Evolutionary conservation across 2,329 filamentous ascomycete species (phyloP).

Genomic region (Fusarium clavum): DNA sequence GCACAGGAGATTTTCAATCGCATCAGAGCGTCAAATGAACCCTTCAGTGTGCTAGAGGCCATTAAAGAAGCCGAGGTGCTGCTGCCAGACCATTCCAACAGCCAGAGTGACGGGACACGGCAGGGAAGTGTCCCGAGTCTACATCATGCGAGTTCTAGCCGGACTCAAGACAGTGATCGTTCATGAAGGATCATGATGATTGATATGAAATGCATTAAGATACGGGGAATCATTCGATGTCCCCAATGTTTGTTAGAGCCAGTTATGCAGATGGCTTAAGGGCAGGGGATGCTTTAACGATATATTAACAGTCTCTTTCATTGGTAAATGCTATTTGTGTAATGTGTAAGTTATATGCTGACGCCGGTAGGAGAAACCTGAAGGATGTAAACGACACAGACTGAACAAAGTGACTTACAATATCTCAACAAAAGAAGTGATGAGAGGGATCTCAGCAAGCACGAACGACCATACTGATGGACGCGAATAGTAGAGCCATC

Average conservation of each 20-base stretch:
- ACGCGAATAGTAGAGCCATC: background rate
- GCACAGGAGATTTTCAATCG: slow-evolving; percentile 17
- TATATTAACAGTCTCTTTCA: background rate
- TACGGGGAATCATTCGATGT: background rate
- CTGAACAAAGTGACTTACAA: background rate
- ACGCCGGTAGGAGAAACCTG: background rate
- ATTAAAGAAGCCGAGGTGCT: slow-evolving; percentile 17
- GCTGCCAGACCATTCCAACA: background rate
- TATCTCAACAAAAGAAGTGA: background rate
- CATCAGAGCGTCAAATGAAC: slow-evolving; percentile 7
- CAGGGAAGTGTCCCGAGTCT: background rate
- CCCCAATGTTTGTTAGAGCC: background rate
- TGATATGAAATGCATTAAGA: background rate
- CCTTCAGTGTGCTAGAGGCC: slow-evolving; percentile 1
- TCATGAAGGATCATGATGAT: background rate
- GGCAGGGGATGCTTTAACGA: background rate
- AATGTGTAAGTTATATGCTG: background rate
- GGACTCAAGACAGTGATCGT: background rate
- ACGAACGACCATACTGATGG: background rate
- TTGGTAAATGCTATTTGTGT: slow-evolving; percentile 1
- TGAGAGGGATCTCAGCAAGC: background rate
- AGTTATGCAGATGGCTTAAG: background rate
- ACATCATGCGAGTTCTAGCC: background rate
- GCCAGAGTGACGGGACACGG: background rate
- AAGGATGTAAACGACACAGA: background rate